Evolutionary conservation across 2,329 filamentous ascomycete genomes (phyloP).

Genomic region (Fusarium phyllophilum): DNA sequence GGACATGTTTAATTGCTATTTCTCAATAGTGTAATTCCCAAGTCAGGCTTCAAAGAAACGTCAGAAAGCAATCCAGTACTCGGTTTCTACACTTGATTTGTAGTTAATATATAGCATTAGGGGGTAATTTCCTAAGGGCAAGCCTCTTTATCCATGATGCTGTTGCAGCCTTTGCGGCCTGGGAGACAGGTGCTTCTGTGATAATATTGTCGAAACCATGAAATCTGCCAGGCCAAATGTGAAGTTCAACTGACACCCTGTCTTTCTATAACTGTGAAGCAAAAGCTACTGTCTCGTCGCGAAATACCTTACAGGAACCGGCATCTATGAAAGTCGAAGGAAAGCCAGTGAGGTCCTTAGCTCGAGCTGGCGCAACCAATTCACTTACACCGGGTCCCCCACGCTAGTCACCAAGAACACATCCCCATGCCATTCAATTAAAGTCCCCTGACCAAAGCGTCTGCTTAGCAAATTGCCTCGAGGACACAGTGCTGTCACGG

Average conservation of each 20-base stretch:
- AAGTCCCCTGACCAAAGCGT: too few relatives aligned
- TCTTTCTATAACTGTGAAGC: not conserved
- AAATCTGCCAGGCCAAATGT: accelerated
- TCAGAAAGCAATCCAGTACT: not conserved
- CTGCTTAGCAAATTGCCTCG: too few relatives aligned
- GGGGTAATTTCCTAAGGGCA: accelerated
- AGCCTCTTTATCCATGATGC: accelerated
- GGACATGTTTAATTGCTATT: slow-evolving; percentile 10
- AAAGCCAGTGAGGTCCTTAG: too few relatives aligned
- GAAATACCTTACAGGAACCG: accelerated
- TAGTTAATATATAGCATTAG: too few relatives aligned
- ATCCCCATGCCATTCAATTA: too few relatives aligned
- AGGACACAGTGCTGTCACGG: too few relatives aligned
- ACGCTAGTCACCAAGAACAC: too few relatives aligned
- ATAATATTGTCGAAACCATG: accelerated
- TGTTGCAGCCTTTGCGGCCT: too few relatives aligned
- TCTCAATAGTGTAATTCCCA: not conserved
- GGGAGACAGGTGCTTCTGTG: accelerated
- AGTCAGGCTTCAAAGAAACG: not conserved
- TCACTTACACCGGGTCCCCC: too few relatives aligned
- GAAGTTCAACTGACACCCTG: not conserved
- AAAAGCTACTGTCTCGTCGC: accelerated
- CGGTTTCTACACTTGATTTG: accelerated
- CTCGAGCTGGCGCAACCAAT: too few relatives aligned
- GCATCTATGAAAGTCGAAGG: accelerated